Base-by-base conservation (phyloP, 352 stramenopile species). In the Phytophthora agathidicida region DNA sequence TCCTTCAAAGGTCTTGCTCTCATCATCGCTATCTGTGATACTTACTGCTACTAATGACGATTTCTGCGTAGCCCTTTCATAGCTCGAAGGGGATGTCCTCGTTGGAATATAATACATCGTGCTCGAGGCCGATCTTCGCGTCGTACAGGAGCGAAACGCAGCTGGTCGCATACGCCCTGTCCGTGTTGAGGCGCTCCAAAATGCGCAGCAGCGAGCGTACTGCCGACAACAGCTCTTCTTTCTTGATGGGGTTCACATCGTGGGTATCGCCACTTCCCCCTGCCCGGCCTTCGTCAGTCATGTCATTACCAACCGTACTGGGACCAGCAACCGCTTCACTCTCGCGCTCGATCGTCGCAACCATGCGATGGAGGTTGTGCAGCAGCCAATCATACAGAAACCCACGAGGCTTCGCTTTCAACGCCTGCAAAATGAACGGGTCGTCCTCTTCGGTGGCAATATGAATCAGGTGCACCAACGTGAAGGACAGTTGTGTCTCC, bases 311-410 rank as follows among this genome's bases (percentile, higher is more conserved):
- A 33, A 59, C 66, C n/a, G 72, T 52, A 17, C 50, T 73, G 9
- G 45, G 48, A 20, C 47, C 46, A 27, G 38, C 41, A 0, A 46
- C 42, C 2, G 33, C 50, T 33, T 87, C 70, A 11, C 56, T 71
- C 24, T 89, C 83, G n/a, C 69, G 59, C 37, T 93, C 83, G 22
- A 91, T 89, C 1, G 64, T 68, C 6, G 68, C 73, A 14, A 80
- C 76, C 83, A 96, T 94, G 42, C 86, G 86, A 68, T 96, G 83
- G 26, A 94, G 57, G 33, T 96, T 92, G 62, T 96, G 86, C 44
- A 89, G 88, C 37, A 96, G 57, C 86, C 86, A 96, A 50, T 96
- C 86, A 61, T 94, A 96, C n/a, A 96, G 55, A 65, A 94, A 96
- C 7, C 69, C 71, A 3, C 68, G 68, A 19, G 84, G 75, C 45